Base-by-base conservation (phyloP, 331 rosid genomes). In the Rhamnella rubrinervis region DNA sequence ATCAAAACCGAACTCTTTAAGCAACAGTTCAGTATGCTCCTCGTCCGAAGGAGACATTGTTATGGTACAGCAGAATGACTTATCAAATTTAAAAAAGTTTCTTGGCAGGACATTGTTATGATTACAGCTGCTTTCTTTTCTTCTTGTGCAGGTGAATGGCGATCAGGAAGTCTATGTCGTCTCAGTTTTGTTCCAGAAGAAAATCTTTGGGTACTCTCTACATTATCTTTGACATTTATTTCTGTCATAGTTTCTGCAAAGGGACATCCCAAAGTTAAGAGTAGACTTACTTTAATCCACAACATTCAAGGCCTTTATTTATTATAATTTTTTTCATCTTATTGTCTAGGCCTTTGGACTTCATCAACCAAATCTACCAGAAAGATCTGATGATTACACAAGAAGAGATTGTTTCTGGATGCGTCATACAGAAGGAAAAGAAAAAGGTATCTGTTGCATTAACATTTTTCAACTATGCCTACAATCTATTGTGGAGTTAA, bases 21-120 rank as follows among this genome's bases (percentile, higher is more conserved):
- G 86, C 9, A 84, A 82, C 20, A 72, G 17, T 73, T 82, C 85
- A 0, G 76, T 90, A 77, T 86, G 98, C 74, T 80, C 86, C 72
- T 90, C 97, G 26, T 68, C 67, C 47, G 75, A 72, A 76, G 98
- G 98, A 68, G 96, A 88, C 57, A 65, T 93, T 78, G 81, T 93
- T 66, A 55, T 85, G 95, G 98, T 93, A 88, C 63, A 79, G 61
- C 35, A 64, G 13, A 40, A 35, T 68, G 55, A 55, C 50, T 71
- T 64, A 37, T 39, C 75, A 51, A 11, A 51, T 37, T 50, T 8
- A 47, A 16, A 59, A 60, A 53, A 46, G 56, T 20, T 71, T 67
- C 50, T 37, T 35, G 5, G 6, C 7, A 20, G 26, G 14, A 20
- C 40, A 38, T 37, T 9, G 20, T 23, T 20, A 19, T 7, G 56